These are phyloP conservation scores for Xylaria sp. DNA, from an alignment of 2,329 filamentous ascomycete genomes.

Conservation along the genomic window DNA sequence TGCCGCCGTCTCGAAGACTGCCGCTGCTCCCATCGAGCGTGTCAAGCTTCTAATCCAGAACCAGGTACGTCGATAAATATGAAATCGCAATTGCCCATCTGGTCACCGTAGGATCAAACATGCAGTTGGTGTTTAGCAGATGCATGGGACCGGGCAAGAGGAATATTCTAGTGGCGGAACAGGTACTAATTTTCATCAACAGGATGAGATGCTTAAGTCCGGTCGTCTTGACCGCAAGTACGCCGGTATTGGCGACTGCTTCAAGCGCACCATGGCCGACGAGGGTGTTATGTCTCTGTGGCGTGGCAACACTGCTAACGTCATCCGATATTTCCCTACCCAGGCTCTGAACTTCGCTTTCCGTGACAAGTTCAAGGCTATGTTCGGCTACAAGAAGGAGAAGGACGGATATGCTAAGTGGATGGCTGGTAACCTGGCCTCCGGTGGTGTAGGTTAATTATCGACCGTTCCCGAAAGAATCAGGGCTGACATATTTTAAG, in stretches of 20 bases:
- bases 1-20: conserved; percentile 99
- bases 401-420: conserved; percentile 98
- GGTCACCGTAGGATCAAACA: not conserved
- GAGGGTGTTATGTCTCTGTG: conserved; percentile 97
- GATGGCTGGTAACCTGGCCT: conserved; percentile 99
- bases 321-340: conserved; percentile 99
- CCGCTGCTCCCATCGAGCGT: conserved; percentile 99
- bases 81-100: not conserved
- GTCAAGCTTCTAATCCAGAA: conserved; percentile 99
- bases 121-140: not conserved
- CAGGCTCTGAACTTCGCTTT: conserved; percentile 99
- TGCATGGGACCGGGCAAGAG: not conserved
- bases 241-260: conserved; percentile 93
- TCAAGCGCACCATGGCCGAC: conserved; percentile 86
- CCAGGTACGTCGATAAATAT: conserved; percentile 80
- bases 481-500: conserved; percentile 58
- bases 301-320: conserved; percentile 99
- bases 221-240: conserved; percentile 99
- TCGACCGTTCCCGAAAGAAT: not conserved
- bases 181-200: conserved; percentile 36
- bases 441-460: conserved; percentile 87
- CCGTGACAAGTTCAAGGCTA: conserved; percentile 99
- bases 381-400: conserved; percentile 99
- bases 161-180: not conserved
- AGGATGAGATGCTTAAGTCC: conserved; percentile 99